phyloP scores from a whole-genome alignment of 495 filamentous ascomycete species.

The Lindgomyces ingoldianus region DNA sequence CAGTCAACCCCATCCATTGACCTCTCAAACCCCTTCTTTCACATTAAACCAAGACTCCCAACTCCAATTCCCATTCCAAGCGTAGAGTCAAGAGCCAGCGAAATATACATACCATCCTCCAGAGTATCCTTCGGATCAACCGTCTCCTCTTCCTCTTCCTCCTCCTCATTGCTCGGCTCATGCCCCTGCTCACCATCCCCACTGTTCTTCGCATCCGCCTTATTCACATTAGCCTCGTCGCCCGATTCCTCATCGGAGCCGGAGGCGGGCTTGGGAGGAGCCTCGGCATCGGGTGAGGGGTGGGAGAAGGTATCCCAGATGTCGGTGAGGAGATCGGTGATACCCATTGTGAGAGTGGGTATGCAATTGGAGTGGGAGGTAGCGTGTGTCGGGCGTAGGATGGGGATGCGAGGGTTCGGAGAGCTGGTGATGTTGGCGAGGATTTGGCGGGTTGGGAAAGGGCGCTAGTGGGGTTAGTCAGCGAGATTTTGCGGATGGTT shows the following conservation, averaged over 20 bases:
- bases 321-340: conserved; percentile 33
- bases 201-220: conserved; percentile 42
- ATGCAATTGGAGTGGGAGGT: conserved; percentile 21
- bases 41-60: not conserved
- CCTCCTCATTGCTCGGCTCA: conserved; percentile 58
- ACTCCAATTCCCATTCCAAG: conserved; percentile 1
- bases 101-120: conserved; percentile 75
- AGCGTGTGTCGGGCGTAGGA: not conserved
- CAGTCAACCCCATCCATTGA: not conserved
- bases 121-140: conserved; percentile 85
- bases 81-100: conserved; percentile 6
- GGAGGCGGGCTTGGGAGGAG: conserved; percentile 38
- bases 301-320: conserved; percentile 34
- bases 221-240: conserved; percentile 42
- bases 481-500: no score
- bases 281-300: conserved; percentile 36
- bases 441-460: not conserved
- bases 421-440: conserved; percentile 10
- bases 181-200: conserved; percentile 48
- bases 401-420: not conserved
- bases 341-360: conserved; percentile 27
- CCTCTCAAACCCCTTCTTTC: not conserved
- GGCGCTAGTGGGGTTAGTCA: not conserved
- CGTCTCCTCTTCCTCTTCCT: conserved; percentile 88
- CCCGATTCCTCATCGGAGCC: conserved; percentile 40